Evolutionary conservation across 2,329 filamentous ascomycete genomes (phyloP), one percentile per base, ranked within the genome.

Genomic region (Colletotrichum neosansevieriae): DNA sequence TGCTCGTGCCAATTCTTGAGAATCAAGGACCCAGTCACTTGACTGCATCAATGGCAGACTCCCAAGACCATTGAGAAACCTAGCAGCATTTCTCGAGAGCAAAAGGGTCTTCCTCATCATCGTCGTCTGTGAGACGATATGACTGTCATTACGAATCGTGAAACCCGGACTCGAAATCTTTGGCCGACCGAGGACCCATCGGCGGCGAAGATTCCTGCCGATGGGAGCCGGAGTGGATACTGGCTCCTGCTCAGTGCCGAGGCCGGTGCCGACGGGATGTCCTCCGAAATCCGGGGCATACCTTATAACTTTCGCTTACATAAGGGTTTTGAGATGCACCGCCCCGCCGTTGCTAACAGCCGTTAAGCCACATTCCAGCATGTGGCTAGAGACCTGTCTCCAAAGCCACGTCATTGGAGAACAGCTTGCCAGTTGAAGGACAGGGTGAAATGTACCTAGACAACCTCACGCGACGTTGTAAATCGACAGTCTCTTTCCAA

Each of bases 381-480:
- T 45, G 66, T 69, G 66, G 66, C 66, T 60, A 5, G 54, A 65
- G 61, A 0, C 3, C 9, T 1, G 11, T 13, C 54, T 6, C 11
- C 54, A 40, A 61, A 69, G 67, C 51, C 67, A 69, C 67, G 67
- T 69, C 67, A 69, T 69, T 67, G 63, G 57, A 63, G 63, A 67
- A 69, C 63, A 67, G 67, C 67, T 63, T 58, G 45, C 67, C 44
- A 47, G 9, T 34, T 36, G 21, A 17, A 38, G 40, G 10, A 49
- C 19, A 10, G 21, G 32, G 38, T 59, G 47, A 49, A 69, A 49
- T 54, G 54, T n/a, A n/a, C n/a, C n/a, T n/a, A 34, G 45, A 53
- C n/a, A 32, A 13, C 24, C 12, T 58, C 34, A 24, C 3, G 45
- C 45, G 38, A 47, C 45, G 15, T 19, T 17, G 11, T 13, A 42